Percentiles rank a stretch among this genome's conserved stretches.
Evolutionary conservation across 345 rosid species (phyloP).

Genomic region (Camelina neglecta): DNA sequence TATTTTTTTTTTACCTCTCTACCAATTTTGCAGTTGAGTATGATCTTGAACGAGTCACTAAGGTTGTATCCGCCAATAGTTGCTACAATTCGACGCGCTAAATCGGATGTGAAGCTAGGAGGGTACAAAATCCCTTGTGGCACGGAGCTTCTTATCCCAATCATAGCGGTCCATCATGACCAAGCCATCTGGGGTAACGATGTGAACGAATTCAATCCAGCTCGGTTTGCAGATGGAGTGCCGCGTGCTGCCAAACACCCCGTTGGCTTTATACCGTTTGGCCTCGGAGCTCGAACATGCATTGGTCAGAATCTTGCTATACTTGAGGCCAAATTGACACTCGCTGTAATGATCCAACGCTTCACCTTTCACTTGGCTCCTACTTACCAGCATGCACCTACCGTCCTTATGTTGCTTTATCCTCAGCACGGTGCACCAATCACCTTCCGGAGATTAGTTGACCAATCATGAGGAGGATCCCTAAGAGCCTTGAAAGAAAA

Average conservation of each 20-base stretch:
- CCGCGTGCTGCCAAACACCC: constrained; percentile 78
- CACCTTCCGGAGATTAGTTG: constrained; percentile 50
- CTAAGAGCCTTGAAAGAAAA: constrained; percentile 24
- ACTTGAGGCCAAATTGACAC: constrained; percentile 71
- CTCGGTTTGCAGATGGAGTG: constrained; percentile 69
- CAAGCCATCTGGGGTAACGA: constrained; percentile 79
- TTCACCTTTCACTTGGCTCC: constrained; percentile 69
- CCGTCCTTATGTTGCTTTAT: constrained; percentile 66
- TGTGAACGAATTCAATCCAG: constrained; percentile 80
- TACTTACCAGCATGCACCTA: constrained; percentile 77
- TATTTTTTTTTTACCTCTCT: background rate
- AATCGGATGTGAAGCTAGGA: constrained; percentile 69
- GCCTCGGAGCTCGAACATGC: constrained; percentile 74
- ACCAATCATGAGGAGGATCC: constrained; percentile 3
- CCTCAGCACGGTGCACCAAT: constrained; percentile 87
- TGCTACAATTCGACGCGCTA: constrained; percentile 71
- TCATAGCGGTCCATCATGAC: constrained; percentile 78
- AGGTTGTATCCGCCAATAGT: constrained; percentile 77
- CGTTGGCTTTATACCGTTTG: constrained; percentile 74
- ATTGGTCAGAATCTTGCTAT: constrained; percentile 85
- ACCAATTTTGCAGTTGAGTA: constrained; percentile 55
- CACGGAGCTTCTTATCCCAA: constrained; percentile 67
- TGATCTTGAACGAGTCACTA: constrained; percentile 69
- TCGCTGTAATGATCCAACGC: constrained; percentile 68
- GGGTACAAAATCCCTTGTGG: constrained; percentile 77